Evolutionary conservation across 2,329 filamentous ascomycete species (phyloP), one percentile per base, ranked within the genome.

Genomic region (Lasiodiplodia hormozganensis): DNA sequence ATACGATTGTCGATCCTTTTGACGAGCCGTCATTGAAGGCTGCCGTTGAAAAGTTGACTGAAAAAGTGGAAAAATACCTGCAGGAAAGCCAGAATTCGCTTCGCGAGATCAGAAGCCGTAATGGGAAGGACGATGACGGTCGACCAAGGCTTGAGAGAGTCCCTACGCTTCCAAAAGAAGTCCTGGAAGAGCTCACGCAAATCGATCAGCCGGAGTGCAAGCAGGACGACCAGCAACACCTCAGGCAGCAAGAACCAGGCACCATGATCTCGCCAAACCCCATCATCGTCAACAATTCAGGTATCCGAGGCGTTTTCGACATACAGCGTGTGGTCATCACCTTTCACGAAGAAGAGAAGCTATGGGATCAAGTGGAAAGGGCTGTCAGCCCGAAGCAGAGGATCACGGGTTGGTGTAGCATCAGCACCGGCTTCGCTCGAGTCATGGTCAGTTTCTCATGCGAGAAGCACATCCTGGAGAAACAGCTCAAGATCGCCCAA

Each of bases 391-490:
- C 54, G 7, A n/a, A 11, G 3, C 54, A 57, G 8, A 36, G 31
- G n/a, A 40, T 57, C 54, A 40, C 54, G 11, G 54, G 54, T 10
- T 57, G 54, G 54, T 57, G 54, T 31, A 31, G 54, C 25, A 40
- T 57, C 14, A 57, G 54, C 34, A 57, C 54, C 31, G 54, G 54
- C 18, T 57, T 57, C 31, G 54, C 54, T 1, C 34, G 54, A 1
- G 54, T 57, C 12, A 57, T 57, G 34, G 54, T 57, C 18, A 23
- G 34, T n/a, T 57, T 57, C 54, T 40, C 54, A 12, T 57, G 54
- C 31, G 34, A 40, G 54, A 25, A 16, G 54, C 54, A 31, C 5
- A 25, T 38, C 2, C 28, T 57, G 11, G 54, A 23, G 34, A 40
- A 25, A 18, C 54, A 57, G 34, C 54, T 57, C 34, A 57, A 57